Conservation (phyloP, 257 asterid species). For the Paulownia fortunei region DNA sequence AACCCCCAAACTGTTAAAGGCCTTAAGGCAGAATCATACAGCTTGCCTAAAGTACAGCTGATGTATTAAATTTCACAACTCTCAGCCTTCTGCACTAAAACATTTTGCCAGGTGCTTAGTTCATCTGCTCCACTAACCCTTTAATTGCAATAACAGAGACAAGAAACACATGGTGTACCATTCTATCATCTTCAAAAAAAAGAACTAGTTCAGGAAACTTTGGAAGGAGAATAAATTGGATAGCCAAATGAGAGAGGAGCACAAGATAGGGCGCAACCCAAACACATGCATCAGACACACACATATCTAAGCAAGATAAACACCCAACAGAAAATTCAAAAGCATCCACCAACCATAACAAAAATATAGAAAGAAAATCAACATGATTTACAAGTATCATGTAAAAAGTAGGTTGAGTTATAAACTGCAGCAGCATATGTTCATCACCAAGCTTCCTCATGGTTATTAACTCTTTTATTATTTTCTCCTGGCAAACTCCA, state of each 20-base stretch:
- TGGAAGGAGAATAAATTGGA: not conserved
- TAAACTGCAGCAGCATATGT: not conserved
- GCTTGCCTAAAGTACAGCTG: not conserved
- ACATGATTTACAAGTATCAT: not conserved
- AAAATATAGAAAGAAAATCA: not conserved
- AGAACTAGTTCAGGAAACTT: not conserved
- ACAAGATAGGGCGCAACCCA: not conserved
- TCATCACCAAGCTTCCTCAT: not conserved
- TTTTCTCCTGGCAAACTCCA: not conserved
- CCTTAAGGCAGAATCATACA: conserved; percentile 9
- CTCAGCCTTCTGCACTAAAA: not conserved
- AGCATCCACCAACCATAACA: not conserved
- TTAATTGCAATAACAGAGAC: not conserved
- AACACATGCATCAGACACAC: not conserved
- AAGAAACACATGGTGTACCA: not conserved
- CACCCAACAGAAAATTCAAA: not conserved
- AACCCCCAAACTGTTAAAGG: not conserved
- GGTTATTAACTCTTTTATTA: not conserved
- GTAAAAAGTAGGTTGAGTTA: not conserved
- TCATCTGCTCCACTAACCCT: not conserved
- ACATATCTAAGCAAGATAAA: not conserved
- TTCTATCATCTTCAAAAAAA: not conserved
- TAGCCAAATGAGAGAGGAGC: not conserved
- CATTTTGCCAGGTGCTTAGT: not conserved
- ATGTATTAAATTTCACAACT: not conserved